Evolutionary conservation across 306 rosid genomes (phyloP), one percentile per base, ranked within the genome.

Genomic region (Cucumis melo): DNA sequence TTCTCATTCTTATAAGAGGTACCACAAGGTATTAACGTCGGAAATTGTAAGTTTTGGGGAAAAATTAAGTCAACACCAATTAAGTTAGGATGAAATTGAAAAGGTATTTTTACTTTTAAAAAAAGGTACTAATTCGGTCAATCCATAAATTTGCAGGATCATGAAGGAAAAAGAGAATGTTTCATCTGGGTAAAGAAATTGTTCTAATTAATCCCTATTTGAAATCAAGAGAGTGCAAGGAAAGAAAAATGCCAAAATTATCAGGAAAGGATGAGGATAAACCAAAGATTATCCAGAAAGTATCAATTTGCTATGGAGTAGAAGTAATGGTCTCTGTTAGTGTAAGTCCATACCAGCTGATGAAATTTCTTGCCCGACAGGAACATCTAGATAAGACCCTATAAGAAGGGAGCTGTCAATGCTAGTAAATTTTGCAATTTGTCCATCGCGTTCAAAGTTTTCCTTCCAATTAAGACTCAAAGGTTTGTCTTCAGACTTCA

Each of bases 301-400:
- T 60, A 44, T 62, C 73, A 15, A 75, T n/a, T 38, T 75, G 39
- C 34, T 5, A 76, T 24, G 34, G 58, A 77, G 36, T 63, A 77
- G 6, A 77, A 60, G 17, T 3, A 59, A 24, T 46, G 56, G 70
- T 76, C 73, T 78, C 38, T 70, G 48, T 78, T 66, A 10, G 71
- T 42, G 71, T 36, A 78, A 58, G 81, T 70, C 80, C 88, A 80
- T 82, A 90, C 99, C 99, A 80, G 92, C 57, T 78, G 87, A 87
- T 83, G 80, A 89, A 65, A 95, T 89, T 80, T 95, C 99, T 82
- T 88, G 98, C 81, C 98, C 98, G 68, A 89, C 78, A n/a, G 99
- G 97, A 44, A 92, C 97, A 79, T 95, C 97, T 73, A 95, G 78
- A 84, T 81, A 90, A 70, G 97, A 88, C 62, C 98, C 97, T 41